Base-by-base conservation (phyloP, 2,329 filamentous ascomycete species). In the Lachnellula hyalina region DNA sequence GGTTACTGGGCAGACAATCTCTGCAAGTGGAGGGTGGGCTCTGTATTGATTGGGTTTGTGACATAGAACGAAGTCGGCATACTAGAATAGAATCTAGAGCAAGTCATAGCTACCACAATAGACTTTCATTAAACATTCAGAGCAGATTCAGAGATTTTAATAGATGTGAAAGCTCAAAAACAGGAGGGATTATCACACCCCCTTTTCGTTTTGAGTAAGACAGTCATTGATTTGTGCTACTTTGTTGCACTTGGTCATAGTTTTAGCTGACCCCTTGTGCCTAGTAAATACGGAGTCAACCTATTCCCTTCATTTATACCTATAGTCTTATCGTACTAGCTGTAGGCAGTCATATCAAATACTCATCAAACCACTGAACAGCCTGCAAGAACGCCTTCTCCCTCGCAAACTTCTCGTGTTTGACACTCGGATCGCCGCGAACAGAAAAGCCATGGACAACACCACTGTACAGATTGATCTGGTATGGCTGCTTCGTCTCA, bases 321-420 rank as follows among this genome's bases (percentile, higher is more conserved):
- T 23, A 47, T 4, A 47, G 44, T 34, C 14, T 25, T 32, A 14
- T 23, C 5, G 8, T 28, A 47, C 23, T n/a, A 34, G 14, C 44
- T 1, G 23, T 32, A 47, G 44, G 25, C n/a, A 61, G 52, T 62
- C 61, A 68, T 40, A 64, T 32, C 58, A 87, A 68, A 68, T 80
- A 76, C 70, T 84, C 75, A 62, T 88, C 79, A 63, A 95, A 91
- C 90, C 90, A 95, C 51, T 76, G 70, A 50, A 91, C 77, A 36
- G 89, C 89, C 76, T 94, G 90, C 60, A 78, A 66, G 68, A 94
- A 94, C 5, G 90, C 89, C 72, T 87, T 83, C 73, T 95, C 88
- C 79, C 90, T 92, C 38, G 87, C 85, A 64, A 80, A 93, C 69
- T 80, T 83, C 66, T 81, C 70, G 46, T 74, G 60, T 68, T 77